Conservation (phyloP, 2,329 filamentous ascomycete species). For the Aureobasidium uvarum region DNA sequence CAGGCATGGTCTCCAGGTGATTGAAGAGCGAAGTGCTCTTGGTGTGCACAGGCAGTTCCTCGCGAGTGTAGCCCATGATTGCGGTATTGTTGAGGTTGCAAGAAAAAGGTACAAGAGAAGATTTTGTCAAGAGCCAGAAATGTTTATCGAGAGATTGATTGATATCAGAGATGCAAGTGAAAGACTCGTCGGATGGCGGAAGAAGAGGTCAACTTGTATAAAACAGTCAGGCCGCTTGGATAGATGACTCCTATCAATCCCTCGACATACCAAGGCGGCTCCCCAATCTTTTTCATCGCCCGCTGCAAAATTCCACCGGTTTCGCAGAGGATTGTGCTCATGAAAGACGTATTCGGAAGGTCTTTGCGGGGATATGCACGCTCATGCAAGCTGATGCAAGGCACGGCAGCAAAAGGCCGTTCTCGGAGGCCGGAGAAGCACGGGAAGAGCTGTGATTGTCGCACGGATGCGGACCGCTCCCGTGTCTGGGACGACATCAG, state of each 20-base stretch:
- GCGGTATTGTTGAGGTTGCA: neutral
- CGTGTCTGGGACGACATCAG: neutral
- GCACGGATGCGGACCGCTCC: neutral
- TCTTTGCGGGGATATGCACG: constrained; percentile 11
- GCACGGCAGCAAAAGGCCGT: neutral
- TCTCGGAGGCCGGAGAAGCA: neutral
- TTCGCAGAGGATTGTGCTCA: neutral
- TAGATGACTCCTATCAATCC: neutral
- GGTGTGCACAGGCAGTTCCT: neutral
- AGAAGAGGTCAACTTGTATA: neutral
- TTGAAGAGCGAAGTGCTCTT: constrained; percentile 12
- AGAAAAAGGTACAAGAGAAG: too few species aligned
- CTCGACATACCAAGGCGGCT: constrained; percentile 5
- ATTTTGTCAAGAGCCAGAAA: neutral
- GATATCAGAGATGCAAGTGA: neutral
- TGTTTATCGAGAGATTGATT: neutral
- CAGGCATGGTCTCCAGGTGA: constrained; percentile 8
- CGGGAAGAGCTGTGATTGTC: neutral
- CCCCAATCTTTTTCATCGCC: constrained; percentile 6
- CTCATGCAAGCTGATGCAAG: constrained; percentile 5
- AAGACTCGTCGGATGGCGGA: neutral
- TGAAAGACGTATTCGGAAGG: neutral
- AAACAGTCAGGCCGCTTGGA: neutral
- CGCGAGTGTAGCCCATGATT: constrained; percentile 23
- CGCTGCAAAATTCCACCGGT: constrained; percentile 9